These are phyloP conservation scores for Trifolium pratense DNA, from an alignment of 306 rosid species.

Conservation along the genomic window DNA sequence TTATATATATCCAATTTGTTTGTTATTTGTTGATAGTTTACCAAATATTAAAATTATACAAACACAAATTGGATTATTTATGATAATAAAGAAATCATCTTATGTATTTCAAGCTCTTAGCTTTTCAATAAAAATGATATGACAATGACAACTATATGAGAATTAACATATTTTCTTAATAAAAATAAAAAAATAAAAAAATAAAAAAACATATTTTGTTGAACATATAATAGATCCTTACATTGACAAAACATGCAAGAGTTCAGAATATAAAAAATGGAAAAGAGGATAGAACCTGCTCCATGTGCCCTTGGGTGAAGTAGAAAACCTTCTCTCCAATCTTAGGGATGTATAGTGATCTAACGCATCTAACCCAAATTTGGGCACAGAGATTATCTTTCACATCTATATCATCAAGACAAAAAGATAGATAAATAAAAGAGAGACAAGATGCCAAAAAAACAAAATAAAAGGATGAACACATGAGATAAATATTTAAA, in stretches of 20 bases:
- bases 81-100: not conserved
- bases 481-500: not conserved
- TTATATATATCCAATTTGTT: too few relatives aligned
- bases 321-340: slow-evolving; percentile 57
- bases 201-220: not conserved
- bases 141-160: not conserved
- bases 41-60: too few relatives aligned
- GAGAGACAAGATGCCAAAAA: not conserved
- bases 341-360: slow-evolving; percentile 55
- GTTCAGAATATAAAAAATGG: not conserved
- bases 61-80: too few relatives aligned
- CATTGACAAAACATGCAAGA: not conserved
- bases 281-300: slow-evolving; percentile 59
- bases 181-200: too few relatives aligned
- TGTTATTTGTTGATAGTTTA: too few relatives aligned
- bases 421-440: not conserved
- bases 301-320: slow-evolving; percentile 77
- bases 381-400: slow-evolving; percentile 37
- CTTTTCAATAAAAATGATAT: not conserved
- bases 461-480: not conserved
- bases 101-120: not conserved
- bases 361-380: slow-evolving; percentile 66
- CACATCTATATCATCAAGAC: slow-evolving; percentile 36
- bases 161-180: not conserved
- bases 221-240: not conserved